A percentile compares a stretch with the other conserved stretches of the same genome.
Conservation (phyloP, 441 rosid species). For the Sinapis alba region DNA sequence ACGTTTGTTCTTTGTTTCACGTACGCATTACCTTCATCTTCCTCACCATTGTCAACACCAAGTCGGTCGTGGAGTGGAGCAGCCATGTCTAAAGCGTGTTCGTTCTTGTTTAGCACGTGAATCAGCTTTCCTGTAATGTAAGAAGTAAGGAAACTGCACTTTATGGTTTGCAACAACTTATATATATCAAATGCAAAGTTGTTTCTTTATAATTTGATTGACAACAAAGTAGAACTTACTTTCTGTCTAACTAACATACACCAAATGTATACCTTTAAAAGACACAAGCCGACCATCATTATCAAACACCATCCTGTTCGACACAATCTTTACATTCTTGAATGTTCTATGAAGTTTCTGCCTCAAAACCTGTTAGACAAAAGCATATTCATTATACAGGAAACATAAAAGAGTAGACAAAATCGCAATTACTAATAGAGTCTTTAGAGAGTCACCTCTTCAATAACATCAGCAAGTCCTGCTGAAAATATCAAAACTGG, state of each 20-base stretch:
- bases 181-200: neutral
- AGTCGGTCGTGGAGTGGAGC: slow-evolving; percentile 69
- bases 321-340: slow-evolving; percentile 74
- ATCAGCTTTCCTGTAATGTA: slow-evolving; percentile 69
- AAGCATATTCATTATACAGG: neutral
- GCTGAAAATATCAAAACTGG: slow-evolving; percentile 89
- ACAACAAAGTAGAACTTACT: neutral
- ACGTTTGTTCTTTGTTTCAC: slow-evolving; percentile 77
- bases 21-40: slow-evolving; percentile 42
- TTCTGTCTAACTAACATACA: neutral
- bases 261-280: slow-evolving; percentile 63
- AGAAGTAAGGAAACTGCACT: neutral
- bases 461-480: slow-evolving; percentile 92
- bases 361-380: slow-evolving; percentile 66
- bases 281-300: slow-evolving; percentile 60
- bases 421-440: neutral
- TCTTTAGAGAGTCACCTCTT: slow-evolving; percentile 63
- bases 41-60: slow-evolving; percentile 46
- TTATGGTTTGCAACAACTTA: neutral
- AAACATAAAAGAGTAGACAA: neutral
- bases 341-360: slow-evolving; percentile 76
- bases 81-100: slow-evolving; percentile 90
- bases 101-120: slow-evolving; percentile 84
- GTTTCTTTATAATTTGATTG: neutral
- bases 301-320: slow-evolving; percentile 77